Evolutionary conservation across 75 land plant species (phyloP).

Genomic region (Isoetes taiwanensis): DNA sequence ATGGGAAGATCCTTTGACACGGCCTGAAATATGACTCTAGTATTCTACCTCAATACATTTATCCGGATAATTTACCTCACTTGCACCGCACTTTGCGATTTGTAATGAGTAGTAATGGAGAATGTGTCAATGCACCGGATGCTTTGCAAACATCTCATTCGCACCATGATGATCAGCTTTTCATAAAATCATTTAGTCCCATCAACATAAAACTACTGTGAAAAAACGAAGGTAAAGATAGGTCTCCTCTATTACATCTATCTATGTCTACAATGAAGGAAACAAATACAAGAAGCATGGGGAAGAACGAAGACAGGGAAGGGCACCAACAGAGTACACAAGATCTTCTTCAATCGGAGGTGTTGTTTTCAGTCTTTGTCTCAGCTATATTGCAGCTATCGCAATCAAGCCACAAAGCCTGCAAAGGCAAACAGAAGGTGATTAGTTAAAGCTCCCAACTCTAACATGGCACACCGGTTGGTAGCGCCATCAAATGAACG

Average conservation of each 20-base stretch:
- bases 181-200: too few species aligned
- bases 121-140: conserved; percentile 30
- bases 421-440: conserved; percentile 3
- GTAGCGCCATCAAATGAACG: too few species aligned
- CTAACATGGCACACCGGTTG: too few species aligned
- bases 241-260: background rate
- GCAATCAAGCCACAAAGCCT: conserved; percentile 31
- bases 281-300: background rate
- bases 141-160: conserved; percentile 21
- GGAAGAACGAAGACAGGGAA: conserved; percentile 10
- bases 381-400: conserved; percentile 16
- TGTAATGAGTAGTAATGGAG: conserved; percentile 19
- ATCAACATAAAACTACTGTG: too few species aligned
- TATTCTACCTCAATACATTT: background rate
- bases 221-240: too few species aligned
- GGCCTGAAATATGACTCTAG: too few species aligned
- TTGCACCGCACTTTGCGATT: conserved; percentile 31
- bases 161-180: background rate
- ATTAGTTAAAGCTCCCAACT: too few species aligned
- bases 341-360: conserved; percentile 15
- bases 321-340: conserved; percentile 16
- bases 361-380: conserved; percentile 20
- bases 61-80: conserved; percentile 12
- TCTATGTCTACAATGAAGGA: background rate
- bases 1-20: too few species aligned